Percentiles rank a stretch among this genome's conserved stretches.
Evolutionary conservation across 2,329 filamentous ascomycete species (phyloP).

Genomic region (Tolypocladium ovalisporum): DNA sequence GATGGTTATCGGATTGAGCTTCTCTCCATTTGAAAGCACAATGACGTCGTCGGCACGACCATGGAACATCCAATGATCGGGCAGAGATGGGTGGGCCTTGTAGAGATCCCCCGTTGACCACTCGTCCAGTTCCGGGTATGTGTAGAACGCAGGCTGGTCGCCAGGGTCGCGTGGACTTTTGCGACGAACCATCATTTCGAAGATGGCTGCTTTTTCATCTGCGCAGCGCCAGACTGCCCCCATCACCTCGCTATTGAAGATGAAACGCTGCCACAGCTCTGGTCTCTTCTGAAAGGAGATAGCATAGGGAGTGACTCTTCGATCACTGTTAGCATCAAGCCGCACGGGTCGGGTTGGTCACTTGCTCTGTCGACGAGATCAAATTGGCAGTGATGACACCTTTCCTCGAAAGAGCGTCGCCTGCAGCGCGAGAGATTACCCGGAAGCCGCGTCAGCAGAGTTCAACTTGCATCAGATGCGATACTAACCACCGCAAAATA

Average conservation of each 20-base stretch:
- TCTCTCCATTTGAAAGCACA: constrained; percentile 28
- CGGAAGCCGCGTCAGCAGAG: constrained; percentile 1
- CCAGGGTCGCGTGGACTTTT: constrained; percentile 8
- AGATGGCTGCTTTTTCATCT: constrained; percentile 1
- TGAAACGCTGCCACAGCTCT: constrained; percentile 29
- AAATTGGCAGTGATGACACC: constrained; percentile 24
- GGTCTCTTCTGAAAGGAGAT: constrained; percentile 18
- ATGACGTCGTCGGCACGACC: constrained; percentile 29
- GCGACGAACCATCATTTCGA: constrained; percentile 17
- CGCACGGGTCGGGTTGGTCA: not conserved
- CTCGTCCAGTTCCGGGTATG: constrained; percentile 27
- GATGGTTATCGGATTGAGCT: constrained; percentile 27
- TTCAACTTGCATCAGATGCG: rapidly evolving
- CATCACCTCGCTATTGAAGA: constrained; percentile 25
- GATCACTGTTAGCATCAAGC: too few species aligned
- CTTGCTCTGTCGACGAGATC: constrained; percentile 31
- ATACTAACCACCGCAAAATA: constrained; percentile 25
- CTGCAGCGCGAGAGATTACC: constrained; percentile 26
- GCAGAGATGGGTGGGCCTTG: constrained; percentile 20
- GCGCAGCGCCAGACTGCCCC: constrained; percentile 27
- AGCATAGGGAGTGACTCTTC: constrained; percentile 22
- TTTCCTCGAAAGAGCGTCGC: constrained; percentile 21
- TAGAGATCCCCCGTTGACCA: constrained; percentile 35
- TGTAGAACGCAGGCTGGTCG: constrained; percentile 26
- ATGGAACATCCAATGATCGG: constrained; percentile 21